These are phyloP conservation scores for Lepiota venenata DNA, from an alignment of 768 basidiomycete genomes.

Conservation along the genomic window DNA sequence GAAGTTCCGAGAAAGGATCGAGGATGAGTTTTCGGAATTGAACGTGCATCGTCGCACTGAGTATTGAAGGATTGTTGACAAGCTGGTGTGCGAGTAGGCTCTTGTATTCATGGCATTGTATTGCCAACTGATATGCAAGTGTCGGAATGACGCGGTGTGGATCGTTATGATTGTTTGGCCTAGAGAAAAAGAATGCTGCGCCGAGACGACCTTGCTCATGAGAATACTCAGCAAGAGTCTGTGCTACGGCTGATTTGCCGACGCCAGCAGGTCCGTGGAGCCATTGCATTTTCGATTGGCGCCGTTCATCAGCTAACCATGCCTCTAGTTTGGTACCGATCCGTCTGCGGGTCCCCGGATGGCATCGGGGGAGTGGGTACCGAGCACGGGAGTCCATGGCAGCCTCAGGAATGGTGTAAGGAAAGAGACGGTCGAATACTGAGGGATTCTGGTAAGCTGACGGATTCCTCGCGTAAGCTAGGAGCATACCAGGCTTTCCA, in stretches of 20 bases:
- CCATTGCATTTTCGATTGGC: constrained; percentile 6
- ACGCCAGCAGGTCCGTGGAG: constrained; percentile 9
- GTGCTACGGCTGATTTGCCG: constrained; percentile 11
- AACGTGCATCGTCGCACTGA: not conserved
- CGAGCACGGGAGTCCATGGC: not conserved
- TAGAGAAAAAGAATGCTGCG: constrained; percentile 9
- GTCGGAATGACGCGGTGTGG: not conserved
- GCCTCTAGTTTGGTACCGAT: not conserved
- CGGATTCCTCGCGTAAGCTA: no score
- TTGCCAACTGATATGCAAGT: constrained; percentile 5
- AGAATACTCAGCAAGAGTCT: constrained; percentile 3
- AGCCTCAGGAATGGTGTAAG: not conserved
- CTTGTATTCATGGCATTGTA: not conserved
- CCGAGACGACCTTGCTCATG: not conserved
- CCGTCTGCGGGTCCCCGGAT: not conserved
- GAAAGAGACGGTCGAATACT: not conserved
- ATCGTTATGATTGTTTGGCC: not conserved
- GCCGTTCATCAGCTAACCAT: not conserved
- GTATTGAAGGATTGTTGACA: not conserved
- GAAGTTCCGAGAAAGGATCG: not conserved
- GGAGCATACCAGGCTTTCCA: no score
- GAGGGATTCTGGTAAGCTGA: not conserved
- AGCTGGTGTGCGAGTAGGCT: not conserved
- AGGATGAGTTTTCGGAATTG: constrained; percentile 8
- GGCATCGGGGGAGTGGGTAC: not conserved